Conservation (phyloP, 352 stramenopile species). For the Pythium chondricola region DNA sequence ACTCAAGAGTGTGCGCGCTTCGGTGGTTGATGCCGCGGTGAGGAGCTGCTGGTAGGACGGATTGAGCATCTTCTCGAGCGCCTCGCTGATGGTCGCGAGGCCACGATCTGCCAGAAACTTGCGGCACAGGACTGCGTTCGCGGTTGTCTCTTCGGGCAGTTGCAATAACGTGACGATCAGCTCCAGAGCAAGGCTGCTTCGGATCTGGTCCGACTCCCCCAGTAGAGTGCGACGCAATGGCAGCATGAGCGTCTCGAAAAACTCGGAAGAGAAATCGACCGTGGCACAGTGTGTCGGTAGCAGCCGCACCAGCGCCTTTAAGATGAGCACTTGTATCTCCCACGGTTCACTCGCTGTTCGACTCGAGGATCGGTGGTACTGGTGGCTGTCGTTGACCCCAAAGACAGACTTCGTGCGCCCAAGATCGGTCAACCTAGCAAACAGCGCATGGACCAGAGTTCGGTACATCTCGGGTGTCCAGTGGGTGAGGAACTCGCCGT, state of each 20-base stretch:
- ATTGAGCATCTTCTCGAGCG: conserved; percentile 65
- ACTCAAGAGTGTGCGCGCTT: conserved; percentile 55
- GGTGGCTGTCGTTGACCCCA: conserved; percentile 12
- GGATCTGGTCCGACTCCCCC: conserved; percentile 67
- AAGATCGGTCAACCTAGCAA: conserved; percentile 42
- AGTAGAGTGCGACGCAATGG: conserved; percentile 61
- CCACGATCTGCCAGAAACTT: conserved; percentile 48
- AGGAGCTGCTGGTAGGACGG: conserved; percentile 66
- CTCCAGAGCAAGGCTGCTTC: conserved; percentile 65
- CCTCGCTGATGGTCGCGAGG: conserved; percentile 41
- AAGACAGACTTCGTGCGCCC: conserved; percentile 49
- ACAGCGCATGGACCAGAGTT: conserved; percentile 59
- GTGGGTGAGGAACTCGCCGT: conserved; percentile 69
- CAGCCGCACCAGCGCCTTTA: conserved; percentile 62
- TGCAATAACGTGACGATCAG: conserved; percentile 59
- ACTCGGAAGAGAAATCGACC: conserved; percentile 47
- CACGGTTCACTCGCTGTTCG: conserved; percentile 38
- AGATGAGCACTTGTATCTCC: conserved; percentile 74
- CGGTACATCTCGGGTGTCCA: conserved; percentile 73
- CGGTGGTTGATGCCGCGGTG: conserved; percentile 21
- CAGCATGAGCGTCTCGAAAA: conserved; percentile 53
- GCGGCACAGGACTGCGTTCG: conserved; percentile 52
- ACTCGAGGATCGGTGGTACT: conserved; percentile 9
- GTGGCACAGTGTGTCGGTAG: conserved; percentile 44
- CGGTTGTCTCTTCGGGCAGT: conserved; percentile 30